Evolutionary conservation across 345 rosid genomes (phyloP), one percentile per base, ranked within the genome.

Genomic region (Eucalyptus brandiana): DNA sequence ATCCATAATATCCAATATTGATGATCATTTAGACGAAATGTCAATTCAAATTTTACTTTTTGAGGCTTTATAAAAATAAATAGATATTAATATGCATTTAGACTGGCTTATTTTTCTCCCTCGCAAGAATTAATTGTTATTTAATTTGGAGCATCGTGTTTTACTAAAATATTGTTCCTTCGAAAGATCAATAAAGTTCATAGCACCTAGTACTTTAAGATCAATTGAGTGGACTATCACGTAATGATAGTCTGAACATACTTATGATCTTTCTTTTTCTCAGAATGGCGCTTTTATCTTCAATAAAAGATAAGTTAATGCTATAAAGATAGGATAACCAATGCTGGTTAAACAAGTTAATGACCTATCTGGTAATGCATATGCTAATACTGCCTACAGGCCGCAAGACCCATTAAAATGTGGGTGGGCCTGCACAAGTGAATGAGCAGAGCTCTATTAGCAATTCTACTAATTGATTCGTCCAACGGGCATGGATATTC

Each of bases 11-110:
- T 62, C 2, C 37, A 9, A n/a, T 11, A n/a, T 65, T 0, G 3
- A n/a, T 65, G 72, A 30, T 65, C 3, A 6, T 0, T 65, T 28
- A 30, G 34, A 15, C 0, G 19, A 65, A 30, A 65, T 4, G 10
- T n/a, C 0, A 1, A 16, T 0, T 65, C 0, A 30, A 65, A n/a
- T 65, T 65, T 65, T 2, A 62, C 8, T 62, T 62, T 28, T 0
- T 62, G 17, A 62, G 69, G 17, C 1, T 62, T 62, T 62, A 62
- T 62, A 28, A 28, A 60, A 62, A 16, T 8, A n/a, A 12, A 3
- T 60, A 60, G 15, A 60, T 60, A 60, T 60, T 1, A 4, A 28
- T 60, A 28, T 60, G 3, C 8, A 13, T 28, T 60, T 26, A 28
- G 7, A 60, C 0, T 13, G 4, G 28, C 69, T 60, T 6, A 60